Conservation (phyloP, 352 stramenopile species). For the Phytophthora agathidicida region DNA sequence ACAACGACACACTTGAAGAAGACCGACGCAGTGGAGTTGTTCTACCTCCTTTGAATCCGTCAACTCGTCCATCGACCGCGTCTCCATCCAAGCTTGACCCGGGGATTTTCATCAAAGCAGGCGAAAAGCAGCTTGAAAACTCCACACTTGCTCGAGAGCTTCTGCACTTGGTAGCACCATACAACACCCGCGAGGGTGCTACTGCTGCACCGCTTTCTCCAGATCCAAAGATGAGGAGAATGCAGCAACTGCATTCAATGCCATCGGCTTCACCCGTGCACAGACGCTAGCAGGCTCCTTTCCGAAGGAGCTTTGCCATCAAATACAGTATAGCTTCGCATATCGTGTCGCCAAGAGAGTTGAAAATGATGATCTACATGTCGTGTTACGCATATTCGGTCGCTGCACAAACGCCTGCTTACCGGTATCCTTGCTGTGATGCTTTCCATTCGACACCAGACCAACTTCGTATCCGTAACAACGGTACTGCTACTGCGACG, state of each 20-base stretch:
- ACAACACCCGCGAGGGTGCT: conserved; percentile 41
- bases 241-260: conserved; percentile 31
- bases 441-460: conserved; percentile 8
- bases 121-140: conserved; percentile 44
- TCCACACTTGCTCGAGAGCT: conserved; percentile 57
- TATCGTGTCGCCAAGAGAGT: background rate
- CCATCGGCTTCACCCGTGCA: conserved; percentile 19
- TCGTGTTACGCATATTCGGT: conserved; percentile 27
- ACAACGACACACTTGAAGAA: conserved; percentile 36
- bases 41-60: conserved; percentile 17
- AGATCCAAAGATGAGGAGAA: conserved; percentile 24
- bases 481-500: conserved; percentile 18
- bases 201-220: conserved; percentile 9
- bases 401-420: conserved; percentile 26
- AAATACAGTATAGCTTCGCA: background rate
- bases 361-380: conserved; percentile 14
- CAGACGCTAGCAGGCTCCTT: conserved; percentile 11
- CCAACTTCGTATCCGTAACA: conserved; percentile 20
- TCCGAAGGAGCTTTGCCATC: no score
- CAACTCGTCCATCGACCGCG: background rate
- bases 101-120: background rate
- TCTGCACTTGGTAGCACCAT: conserved; percentile 61
- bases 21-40: conserved; percentile 29
- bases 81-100: conserved; percentile 9
- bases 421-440: conserved; percentile 9